A percentile compares a stretch with the other conserved stretches of the same genome.
These are phyloP conservation scores for Aristolochia californica DNA, from an alignment of 164 flowering plant species.

Conservation along the genomic window DNA sequence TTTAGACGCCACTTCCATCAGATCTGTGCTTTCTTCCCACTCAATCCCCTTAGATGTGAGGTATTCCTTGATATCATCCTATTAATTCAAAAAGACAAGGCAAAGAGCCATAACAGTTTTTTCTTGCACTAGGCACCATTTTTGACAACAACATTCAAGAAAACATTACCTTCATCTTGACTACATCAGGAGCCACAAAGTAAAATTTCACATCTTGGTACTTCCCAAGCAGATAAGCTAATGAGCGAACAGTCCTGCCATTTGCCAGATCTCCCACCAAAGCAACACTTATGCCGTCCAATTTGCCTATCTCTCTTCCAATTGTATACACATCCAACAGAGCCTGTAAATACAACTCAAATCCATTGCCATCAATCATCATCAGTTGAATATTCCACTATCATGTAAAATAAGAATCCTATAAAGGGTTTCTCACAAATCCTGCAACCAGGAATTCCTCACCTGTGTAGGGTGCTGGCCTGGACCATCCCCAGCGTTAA, in stretches of 20 bases:
- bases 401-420: not conserved
- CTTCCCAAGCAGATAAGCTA: slow-evolving; percentile 83
- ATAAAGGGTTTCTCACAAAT: not conserved
- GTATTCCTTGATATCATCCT: slow-evolving; percentile 95
- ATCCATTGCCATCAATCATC: too few relatives aligned
- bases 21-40: slow-evolving; percentile 90
- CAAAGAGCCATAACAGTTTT: slow-evolving; percentile 1
- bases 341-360: slow-evolving; percentile 49
- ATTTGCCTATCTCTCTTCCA: slow-evolving; percentile 77
- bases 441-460: not conserved
- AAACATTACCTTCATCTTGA: slow-evolving; percentile 81
- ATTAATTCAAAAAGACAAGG: not conserved
- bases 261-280: slow-evolving; percentile 98
- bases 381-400: not conserved
- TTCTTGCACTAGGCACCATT: not conserved
- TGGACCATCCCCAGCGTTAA: slow-evolving; percentile 99
- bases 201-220: slow-evolving; percentile 77
- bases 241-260: slow-evolving; percentile 95
- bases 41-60: slow-evolving; percentile 59
- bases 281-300: slow-evolving; percentile 88
- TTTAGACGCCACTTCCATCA: slow-evolving; percentile 82
- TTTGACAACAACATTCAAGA: not conserved
- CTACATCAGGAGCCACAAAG: slow-evolving; percentile 88
- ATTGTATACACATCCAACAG: slow-evolving; percentile 94
- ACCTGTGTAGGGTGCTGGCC: slow-evolving; percentile 98